These are phyloP conservation scores for Allium fistulosum DNA, from an alignment of 106 monocot species.

Conservation along the genomic window DNA sequence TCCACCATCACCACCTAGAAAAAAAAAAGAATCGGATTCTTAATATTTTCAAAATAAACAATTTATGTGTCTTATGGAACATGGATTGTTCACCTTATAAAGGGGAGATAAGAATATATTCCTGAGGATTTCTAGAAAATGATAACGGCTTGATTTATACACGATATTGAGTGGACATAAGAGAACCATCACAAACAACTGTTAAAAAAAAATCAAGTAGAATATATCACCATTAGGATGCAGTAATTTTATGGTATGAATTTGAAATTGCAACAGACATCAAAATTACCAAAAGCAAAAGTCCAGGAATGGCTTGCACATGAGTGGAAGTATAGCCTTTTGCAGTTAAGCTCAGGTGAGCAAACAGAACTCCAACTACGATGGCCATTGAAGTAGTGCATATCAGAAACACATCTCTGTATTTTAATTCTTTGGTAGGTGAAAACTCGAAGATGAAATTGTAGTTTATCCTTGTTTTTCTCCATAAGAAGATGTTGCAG, in stretches of 20 bases:
- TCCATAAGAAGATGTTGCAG: conserved; percentile 90
- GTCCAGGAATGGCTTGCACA: conserved; percentile 64
- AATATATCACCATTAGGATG: neutral
- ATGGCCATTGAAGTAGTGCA: conserved; percentile 66
- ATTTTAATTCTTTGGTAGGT: conserved; percentile 67
- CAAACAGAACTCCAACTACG: conserved; percentile 65
- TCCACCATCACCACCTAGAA: conserved; percentile 94
- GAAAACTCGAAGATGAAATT: conserved; percentile 88
- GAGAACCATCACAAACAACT: conserved; percentile 63
- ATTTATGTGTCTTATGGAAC: neutral
- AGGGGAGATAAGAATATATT: conserved; percentile 84
- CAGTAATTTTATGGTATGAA: neutral
- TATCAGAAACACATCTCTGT: conserved; percentile 76
- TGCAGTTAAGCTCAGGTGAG: conserved; percentile 45
- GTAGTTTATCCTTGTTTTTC: conserved; percentile 85
- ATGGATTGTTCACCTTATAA: conserved; percentile 61
- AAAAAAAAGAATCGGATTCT: neutral
- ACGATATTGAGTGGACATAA: conserved; percentile 64
- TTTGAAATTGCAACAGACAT: neutral
- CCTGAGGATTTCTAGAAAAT: conserved; percentile 65
- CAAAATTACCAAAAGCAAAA: conserved; percentile 51
- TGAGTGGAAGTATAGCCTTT: conserved; percentile 44
- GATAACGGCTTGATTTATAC: conserved; percentile 61
- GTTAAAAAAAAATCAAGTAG: conserved; percentile 8
- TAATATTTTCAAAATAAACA: neutral